Evolutionary conservation across 768 basidiomycete genomes (phyloP), one percentile per base, ranked within the genome.

Genomic region (Tylopilus plumbeoviolaceoides): DNA sequence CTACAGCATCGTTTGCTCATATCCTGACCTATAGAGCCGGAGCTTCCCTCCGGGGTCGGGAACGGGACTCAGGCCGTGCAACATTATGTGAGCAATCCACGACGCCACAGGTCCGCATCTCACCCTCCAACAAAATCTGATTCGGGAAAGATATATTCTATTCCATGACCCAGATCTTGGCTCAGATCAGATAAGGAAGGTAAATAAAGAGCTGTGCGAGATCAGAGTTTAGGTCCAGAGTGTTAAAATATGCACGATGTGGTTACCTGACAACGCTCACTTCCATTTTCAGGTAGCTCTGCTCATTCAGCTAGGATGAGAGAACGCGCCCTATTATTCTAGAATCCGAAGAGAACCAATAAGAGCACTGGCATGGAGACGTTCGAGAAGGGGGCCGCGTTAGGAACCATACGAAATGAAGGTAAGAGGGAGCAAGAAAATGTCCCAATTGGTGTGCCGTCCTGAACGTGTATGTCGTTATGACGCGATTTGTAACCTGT

Each of bases 91-190:
- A 52, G n/a, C 33, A 38, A 47, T 52, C 56, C 58, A 61, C 52
- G 23, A 53, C 58, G 58, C 65, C 68, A 67, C 63, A 60, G 55
- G 55, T 38, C 61, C 57, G 35, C 47, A 43, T 51, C 44, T 25
- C 40, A 45, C 45, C 50, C 48, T 43, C 45, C n/a, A 38, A 35
- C 46, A n/a, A 42, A 30, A 15, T 21, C 33, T 27, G 38, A 42
- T 46, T n/a, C 36, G 14, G 38, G 20, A 21, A 9, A 15, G 9
- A 7, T 30, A 30, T 30, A 5, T 30, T 39, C 33, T 15, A 5
- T 33, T 9, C 17, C 28, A 28, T 15, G 10, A 21, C 31, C 44
- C 51, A 44, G 25, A 48, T 30, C 42, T n/a, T 17, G 30, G 41
- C 23, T 43, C 42, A 48, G 6, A n/a, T 23, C 8, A 30, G 12